Conservation (phyloP, 1,139 yeast species). For the Sugiyamaella japonica region DNA sequence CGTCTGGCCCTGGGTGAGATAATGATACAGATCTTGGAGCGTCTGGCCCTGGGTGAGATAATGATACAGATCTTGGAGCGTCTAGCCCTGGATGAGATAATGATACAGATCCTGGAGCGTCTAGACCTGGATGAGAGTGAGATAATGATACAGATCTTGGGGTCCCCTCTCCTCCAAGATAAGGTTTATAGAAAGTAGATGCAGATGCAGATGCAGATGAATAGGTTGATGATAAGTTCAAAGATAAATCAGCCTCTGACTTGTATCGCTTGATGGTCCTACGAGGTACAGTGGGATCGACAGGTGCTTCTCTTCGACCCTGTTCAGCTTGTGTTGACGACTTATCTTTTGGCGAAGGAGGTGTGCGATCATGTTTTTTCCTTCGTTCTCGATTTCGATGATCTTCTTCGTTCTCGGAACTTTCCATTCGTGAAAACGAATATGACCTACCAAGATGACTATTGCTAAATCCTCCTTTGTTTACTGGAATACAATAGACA, state of each 20-base stretch:
- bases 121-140: too few species aligned
- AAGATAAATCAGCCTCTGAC: constrained; percentile 13
- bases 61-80: constrained; percentile 13
- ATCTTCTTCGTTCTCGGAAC: constrained; percentile 12
- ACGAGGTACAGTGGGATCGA: background rate
- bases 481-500: background rate
- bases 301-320: background rate
- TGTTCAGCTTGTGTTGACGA: background rate
- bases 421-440: constrained; percentile 10
- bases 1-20: background rate
- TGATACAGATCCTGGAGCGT: constrained; percentile 13
- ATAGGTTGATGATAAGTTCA: constrained; percentile 1
- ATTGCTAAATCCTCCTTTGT: background rate
- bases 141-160: constrained; percentile 13
- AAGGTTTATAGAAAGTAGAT: background rate
- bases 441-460: background rate
- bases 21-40: constrained; percentile 13
- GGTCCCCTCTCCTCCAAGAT: background rate
- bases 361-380: constrained; percentile 13
- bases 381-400: constrained; percentile 10
- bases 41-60: background rate
- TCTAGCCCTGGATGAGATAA: background rate
- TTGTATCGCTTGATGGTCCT: constrained; percentile 12
- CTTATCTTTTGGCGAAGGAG: background rate
- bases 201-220: constrained; percentile 1